A percentile compares a stretch with the other conserved stretches of the same genome.
Conservation (phyloP, 179 eudicot genomes). For the Carnegiea gigantea region DNA sequence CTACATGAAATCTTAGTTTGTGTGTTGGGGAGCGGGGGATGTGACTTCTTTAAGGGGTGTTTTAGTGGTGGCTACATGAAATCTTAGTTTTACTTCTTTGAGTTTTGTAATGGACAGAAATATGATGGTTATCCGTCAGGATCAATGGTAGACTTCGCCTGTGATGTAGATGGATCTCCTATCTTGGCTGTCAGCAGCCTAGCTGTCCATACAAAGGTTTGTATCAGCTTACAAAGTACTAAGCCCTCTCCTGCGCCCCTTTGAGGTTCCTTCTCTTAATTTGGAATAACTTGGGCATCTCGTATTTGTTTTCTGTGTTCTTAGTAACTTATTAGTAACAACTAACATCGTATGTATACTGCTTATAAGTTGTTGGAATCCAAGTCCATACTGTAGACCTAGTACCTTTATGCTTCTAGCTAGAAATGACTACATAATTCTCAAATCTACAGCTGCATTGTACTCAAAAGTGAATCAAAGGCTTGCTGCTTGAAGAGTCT, state of each 20-base stretch:
- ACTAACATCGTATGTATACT: too few relatives aligned
- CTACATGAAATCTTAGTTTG: too few relatives aligned
- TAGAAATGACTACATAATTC: background rate
- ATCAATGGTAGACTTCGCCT: conserved; percentile 93
- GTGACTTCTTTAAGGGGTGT: background rate
- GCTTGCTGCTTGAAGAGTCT: too few relatives aligned
- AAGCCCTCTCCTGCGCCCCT: background rate
- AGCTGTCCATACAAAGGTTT: conserved; percentile 90
- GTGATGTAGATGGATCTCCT: conserved; percentile 85
- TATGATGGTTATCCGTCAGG: conserved; percentile 87
- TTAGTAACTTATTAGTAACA: too few relatives aligned
- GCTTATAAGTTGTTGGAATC: too few relatives aligned
- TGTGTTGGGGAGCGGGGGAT: background rate
- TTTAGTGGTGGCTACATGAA: background rate
- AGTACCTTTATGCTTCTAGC: background rate
- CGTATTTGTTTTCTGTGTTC: too few relatives aligned
- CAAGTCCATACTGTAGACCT: background rate
- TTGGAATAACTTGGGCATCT: too few relatives aligned
- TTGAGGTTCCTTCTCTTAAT: background rate
- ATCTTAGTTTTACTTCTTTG: background rate
- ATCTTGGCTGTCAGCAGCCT: conserved; percentile 88
- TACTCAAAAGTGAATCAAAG: too few relatives aligned
- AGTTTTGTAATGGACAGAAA: conserved; percentile 51
- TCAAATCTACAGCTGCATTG: background rate
- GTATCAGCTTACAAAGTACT: conserved; percentile 3